Base-by-base conservation (phyloP, 1,284 basidiomycete genomes). In the Kwoniella shivajii region DNA sequence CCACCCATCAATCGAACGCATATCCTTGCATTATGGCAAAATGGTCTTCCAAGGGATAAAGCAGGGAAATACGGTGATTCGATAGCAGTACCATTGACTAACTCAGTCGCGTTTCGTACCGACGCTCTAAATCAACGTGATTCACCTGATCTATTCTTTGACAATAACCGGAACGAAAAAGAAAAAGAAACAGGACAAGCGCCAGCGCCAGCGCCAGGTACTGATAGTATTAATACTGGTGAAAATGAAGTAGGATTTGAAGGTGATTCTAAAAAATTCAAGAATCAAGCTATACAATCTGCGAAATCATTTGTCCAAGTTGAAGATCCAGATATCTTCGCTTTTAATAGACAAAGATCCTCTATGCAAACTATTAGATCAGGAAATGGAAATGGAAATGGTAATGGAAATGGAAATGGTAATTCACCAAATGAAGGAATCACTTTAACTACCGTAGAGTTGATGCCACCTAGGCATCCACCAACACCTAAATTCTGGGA, bases 391-490 rank as follows among this genome's bases (percentile, higher is more conserved):
- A 29, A 26, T 11, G 48, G 48, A 24, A 37, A 36, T 24, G n/a
- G n/a, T n/a, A 37, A 56, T 50, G 29, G 46, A 45, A 11, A 34
- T 22, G 34, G 36, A 26, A 13, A 43, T 34, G 33, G 59, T 57
- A 39, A 36, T 27, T 34, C 31, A 27, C 6, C 9, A 7, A 49
- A 50, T 13, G 56, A 59, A 36, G 49, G 38, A 51, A 57, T 67
- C 31, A 60, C 61, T 4, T 60, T 71, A 24, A 57, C 64, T 6
- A 69, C 63, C 10, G 63, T 72, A 16, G 69, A 72, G 42, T 50
- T 72, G 4, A 67, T 72, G 66, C 69, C 69, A 3, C 68, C 69
- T 29, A 45, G 69, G 16, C 69, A 72, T 52, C 69, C 69, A 1
- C 69, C 69, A 1, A 45, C 55, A 7, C 56, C 61, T 1, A 57